Conservation (phyloP, 1,284 basidiomycete genomes). For the Sporisorium iseilematis-ciliati region DNA sequence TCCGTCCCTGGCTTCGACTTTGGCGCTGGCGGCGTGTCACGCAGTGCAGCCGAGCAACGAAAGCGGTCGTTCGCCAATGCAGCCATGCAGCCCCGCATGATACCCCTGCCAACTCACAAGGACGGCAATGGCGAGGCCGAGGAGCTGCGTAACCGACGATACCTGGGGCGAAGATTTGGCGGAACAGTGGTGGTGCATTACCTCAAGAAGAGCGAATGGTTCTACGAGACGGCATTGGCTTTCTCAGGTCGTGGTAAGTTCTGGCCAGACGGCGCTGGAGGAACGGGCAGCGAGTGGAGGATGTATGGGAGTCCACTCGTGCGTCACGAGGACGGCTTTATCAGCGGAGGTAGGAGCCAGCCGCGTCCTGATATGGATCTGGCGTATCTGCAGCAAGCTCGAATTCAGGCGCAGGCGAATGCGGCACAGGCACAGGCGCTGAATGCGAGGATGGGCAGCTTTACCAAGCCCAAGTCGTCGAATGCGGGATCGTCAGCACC, state of each 20-base stretch:
- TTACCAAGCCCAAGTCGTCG: slow-evolving; percentile 40
- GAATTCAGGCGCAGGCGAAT: slow-evolving; percentile 48
- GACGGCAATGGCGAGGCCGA: slow-evolving; percentile 57
- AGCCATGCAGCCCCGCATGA: slow-evolving; percentile 43
- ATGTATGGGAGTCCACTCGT: slow-evolving; percentile 64
- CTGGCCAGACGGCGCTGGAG: slow-evolving; percentile 67
- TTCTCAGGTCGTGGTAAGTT: slow-evolving; percentile 81
- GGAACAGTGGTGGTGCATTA: slow-evolving; percentile 96
- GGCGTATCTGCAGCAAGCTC: slow-evolving; percentile 50
- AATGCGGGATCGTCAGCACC: slow-evolving; percentile 11
- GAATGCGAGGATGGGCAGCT: slow-evolving; percentile 49
- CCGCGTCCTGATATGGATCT: slow-evolving; percentile 55
- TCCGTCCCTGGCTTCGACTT: slow-evolving; percentile 55
- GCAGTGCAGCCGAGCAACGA: slow-evolving; percentile 36
- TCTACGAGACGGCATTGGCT: slow-evolving; percentile 89
- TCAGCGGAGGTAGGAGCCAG: slow-evolving; percentile 53
- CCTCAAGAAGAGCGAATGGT: slow-evolving; percentile 97
- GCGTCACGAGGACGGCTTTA: slow-evolving; percentile 53
- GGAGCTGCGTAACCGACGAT: slow-evolving; percentile 74
- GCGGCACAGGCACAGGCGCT: slow-evolving; percentile 42
- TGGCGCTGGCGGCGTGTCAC: slow-evolving; percentile 46
- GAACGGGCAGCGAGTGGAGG: slow-evolving; percentile 59
- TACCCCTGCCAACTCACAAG: slow-evolving; percentile 56
- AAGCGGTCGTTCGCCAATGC: slow-evolving; percentile 39
- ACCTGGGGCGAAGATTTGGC: slow-evolving; percentile 72